Evolutionary conservation across 176 grass and related monocot species (phyloP).

Genomic region (Metroxylon sagu): DNA sequence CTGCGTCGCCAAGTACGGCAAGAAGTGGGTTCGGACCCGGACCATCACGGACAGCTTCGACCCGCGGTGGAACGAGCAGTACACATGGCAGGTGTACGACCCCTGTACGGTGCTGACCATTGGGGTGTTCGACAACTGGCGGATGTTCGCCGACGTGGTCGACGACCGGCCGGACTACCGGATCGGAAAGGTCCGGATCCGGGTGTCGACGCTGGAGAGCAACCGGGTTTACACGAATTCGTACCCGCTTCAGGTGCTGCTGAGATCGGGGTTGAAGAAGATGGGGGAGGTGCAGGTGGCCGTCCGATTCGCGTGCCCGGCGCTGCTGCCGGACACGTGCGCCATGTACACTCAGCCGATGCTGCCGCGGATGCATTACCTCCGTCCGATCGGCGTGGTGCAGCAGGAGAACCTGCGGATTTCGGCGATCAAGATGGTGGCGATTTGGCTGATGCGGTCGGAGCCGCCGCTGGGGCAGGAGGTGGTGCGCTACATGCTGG

Average conservation of each 20-base stretch:
- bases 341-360: conserved; percentile 69
- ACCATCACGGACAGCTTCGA: conserved; percentile 77
- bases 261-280: conserved; percentile 79
- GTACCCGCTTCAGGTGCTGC: conserved; percentile 76
- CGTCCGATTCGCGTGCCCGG: conserved; percentile 55
- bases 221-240: conserved; percentile 66
- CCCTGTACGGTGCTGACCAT: conserved; percentile 89
- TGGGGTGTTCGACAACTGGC: conserved; percentile 95
- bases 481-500: conserved; percentile 80
- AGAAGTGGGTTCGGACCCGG: conserved; percentile 93
- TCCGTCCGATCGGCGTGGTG: conserved; percentile 68
- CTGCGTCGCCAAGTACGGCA: conserved; percentile 96
- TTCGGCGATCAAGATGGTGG: conserved; percentile 65
- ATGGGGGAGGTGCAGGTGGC: conserved; percentile 99
- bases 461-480: conserved; percentile 87
- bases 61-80: conserved; percentile 97
- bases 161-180: conserved; percentile 72
- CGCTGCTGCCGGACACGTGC: conserved; percentile 71
- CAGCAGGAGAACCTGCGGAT: conserved; percentile 84
- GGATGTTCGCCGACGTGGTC: conserved; percentile 52
- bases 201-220: conserved; percentile 82
- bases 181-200: conserved; percentile 84
- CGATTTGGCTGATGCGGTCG: conserved; percentile 50
- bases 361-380: conserved; percentile 88
- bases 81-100: conserved; percentile 98